A percentile compares a stretch with the other conserved stretches of the same genome.
Conservation (phyloP, 768 basidiomycete species). For the Phylloporus sp. region DNA sequence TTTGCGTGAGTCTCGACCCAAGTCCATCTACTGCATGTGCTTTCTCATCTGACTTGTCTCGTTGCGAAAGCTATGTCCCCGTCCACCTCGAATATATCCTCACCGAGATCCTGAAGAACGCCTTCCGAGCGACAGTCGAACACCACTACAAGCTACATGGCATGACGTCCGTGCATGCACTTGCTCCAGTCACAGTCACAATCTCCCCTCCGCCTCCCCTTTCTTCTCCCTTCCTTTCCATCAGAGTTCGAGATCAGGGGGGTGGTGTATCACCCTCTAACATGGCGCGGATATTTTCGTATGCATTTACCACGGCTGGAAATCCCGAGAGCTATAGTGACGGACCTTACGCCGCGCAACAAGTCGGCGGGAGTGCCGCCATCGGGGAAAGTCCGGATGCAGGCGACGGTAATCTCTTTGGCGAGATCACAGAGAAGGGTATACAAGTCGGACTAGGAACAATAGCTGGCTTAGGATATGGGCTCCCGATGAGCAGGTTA, state of each 20-base stretch:
- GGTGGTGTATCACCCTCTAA: conserved; percentile 75
- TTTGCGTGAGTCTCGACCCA: conserved; percentile 61
- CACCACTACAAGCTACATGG: conserved; percentile 48
- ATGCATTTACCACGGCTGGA: conserved; percentile 86
- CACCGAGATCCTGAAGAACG: conserved; percentile 87
- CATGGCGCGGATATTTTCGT: conserved; percentile 80
- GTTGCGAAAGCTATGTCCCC: conserved; percentile 63
- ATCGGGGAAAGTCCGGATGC: conserved; percentile 40
- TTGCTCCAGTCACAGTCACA: conserved; percentile 69
- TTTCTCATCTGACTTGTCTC: too few relatives aligned
- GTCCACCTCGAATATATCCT: conserved; percentile 89
- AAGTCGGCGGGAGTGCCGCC: conserved; percentile 67
- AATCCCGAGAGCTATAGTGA: conserved; percentile 43
- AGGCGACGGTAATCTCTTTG: conserved; percentile 56
- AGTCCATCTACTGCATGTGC: conserved; percentile 2
- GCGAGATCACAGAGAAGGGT: conserved; percentile 73
- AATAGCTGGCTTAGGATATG: conserved; percentile 86
- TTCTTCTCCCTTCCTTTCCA: conserved; percentile 52
- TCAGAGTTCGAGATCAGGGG: conserved; percentile 81
- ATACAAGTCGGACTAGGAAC: conserved; percentile 82
- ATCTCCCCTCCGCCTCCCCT: conserved; percentile 50
- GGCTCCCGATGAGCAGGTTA: conserved; percentile 73
- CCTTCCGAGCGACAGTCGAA: conserved; percentile 86
- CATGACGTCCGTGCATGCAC: conserved; percentile 27
- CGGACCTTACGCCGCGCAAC: conserved; percentile 75